Evolutionary conservation across 129 eudicot species (phyloP), one percentile per base, ranked within the genome.

Genomic region (Escallonia herrerae): DNA sequence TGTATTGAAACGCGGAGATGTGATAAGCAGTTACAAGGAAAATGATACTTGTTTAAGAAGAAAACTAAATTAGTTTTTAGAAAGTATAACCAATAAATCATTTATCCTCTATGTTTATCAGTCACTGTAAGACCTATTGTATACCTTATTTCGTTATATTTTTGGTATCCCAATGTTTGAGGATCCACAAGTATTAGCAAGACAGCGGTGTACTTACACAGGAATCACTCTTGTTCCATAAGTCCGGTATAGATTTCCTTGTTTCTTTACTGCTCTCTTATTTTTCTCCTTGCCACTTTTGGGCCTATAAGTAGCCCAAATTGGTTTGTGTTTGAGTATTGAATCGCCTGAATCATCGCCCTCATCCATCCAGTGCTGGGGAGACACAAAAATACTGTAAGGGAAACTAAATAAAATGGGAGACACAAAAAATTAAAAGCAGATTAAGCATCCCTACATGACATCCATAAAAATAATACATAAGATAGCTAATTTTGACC

Each of bases 151-250:
- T 8, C 9, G 9, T 45, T 5, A 2, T 45, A 45, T 15, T 53
- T n/a, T 3, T 53, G 22, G 60, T 15, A n/a, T 56, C 60, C 6
- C 5, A 15, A 22, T 5, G 9, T 4, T 3, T 43, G 33, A 51
- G 12, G 33, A 22, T 22, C 33, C 33, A 22, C 33, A 22, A 15
- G 49, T 39, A 40, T 56, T 13, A 63, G 10, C 4, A 12, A 39
- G 75, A 15, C 4, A 42, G 50, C 39, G 40, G 40, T 66, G 53
- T 55, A 72, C 95, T 88, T 62, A 91, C 98, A 91, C 98, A 69
- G 98, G 98, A 75, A 91, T 82, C 51, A 91, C 98, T 74, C 98
- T 88, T n/a, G 98, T 91, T 68, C 98, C 98, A 54, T 88, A 91
- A 39, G 98, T 91, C 65, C 95, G 86, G 74, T 83, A 84, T 62